A percentile compares a stretch with the other conserved stretches of the same genome.
Evolutionary conservation across 352 stramenopile genomes (phyloP).

Genomic region (Pythium aquatile): DNA sequence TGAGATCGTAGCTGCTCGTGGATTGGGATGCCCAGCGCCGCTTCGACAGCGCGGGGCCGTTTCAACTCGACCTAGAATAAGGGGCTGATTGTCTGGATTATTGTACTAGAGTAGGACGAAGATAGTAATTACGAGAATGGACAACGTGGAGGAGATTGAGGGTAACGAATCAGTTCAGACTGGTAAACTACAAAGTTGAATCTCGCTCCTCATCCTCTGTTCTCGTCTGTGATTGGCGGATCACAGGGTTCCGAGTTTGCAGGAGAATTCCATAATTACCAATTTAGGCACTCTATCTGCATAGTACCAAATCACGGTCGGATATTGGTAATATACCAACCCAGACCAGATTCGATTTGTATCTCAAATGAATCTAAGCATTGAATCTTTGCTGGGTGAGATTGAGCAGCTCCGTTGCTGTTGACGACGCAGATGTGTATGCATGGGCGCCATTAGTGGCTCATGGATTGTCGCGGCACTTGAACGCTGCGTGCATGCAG

Average conservation of each 20-base stretch:
- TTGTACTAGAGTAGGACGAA: neutral
- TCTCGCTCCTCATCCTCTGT: neutral
- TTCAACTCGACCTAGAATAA: neutral
- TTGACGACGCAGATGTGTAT: neutral
- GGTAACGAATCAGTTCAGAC: neutral
- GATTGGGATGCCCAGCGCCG: neutral
- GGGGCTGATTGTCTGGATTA: neutral
- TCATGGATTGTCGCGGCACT: neutral
- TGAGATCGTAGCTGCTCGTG: neutral
- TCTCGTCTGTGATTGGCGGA: neutral
- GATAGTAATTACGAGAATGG: neutral
- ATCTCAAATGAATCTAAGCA: neutral
- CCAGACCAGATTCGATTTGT: neutral
- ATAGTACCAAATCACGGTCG: neutral
- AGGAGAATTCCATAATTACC: neutral
- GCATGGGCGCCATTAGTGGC: neutral
- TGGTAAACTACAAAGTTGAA: conserved; percentile 2
- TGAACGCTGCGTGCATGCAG: neutral
- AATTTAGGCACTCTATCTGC: neutral
- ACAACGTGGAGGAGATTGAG: neutral
- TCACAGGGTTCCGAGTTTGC: neutral
- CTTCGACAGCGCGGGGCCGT: conserved; percentile 1
- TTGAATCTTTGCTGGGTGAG: conserved; percentile 6
- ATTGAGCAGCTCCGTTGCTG: neutral
- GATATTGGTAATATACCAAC: neutral